Percentiles rank a stretch among this genome's conserved stretches.
Conservation (phyloP, 2,329 filamentous ascomycete genomes). For the Alternaria sp. region DNA sequence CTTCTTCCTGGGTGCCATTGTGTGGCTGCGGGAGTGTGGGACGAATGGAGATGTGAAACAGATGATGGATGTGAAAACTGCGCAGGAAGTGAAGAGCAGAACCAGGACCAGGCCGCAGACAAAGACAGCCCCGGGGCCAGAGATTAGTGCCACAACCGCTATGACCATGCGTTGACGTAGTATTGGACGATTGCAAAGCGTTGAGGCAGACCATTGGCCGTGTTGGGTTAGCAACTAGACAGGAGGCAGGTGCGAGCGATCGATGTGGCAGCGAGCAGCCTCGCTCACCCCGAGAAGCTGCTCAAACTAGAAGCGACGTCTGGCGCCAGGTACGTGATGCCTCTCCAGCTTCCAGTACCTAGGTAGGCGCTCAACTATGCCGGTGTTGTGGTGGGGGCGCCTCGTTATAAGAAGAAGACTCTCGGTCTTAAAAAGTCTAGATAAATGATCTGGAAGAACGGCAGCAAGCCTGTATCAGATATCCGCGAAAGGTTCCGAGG, state of each 20-base stretch:
- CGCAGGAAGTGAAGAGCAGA: background rate
- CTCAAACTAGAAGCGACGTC: background rate
- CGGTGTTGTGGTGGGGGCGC: background rate
- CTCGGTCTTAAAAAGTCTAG: too few species aligned
- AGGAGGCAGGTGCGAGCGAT: background rate
- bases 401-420: too few species aligned
- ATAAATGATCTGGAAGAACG: background rate
- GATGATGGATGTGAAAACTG: background rate
- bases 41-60: too few species aligned
- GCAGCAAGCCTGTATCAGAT: background rate
- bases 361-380: too few species aligned
- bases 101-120: background rate
- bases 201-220: background rate
- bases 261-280: background rate
- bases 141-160: too few species aligned
- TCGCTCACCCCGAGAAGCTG: background rate
- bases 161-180: background rate
- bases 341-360: too few species aligned
- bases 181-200: background rate
- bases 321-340: fast-evolving
- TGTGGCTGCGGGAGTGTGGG: too few species aligned
- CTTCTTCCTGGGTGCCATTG: too few species aligned
- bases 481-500: background rate
- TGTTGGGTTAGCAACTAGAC: background rate
- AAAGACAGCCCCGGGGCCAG: background rate